A percentile compares a stretch with the other conserved stretches of the same genome.
phyloP scores from a whole-genome alignment of 768 basidiomycete genomes.

The Lepiota brunneoincarnata region DNA sequence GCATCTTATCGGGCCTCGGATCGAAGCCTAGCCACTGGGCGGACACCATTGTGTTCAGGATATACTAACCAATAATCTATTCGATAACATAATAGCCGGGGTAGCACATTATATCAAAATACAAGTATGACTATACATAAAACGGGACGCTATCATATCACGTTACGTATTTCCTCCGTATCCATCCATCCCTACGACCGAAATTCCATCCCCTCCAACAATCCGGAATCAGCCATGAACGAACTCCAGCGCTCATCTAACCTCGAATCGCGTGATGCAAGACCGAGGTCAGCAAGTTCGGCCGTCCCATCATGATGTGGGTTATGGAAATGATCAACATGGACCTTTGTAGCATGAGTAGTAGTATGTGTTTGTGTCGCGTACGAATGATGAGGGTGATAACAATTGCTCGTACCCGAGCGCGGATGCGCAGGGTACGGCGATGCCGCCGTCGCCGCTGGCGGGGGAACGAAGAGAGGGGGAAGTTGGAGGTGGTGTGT shows the following conservation, averaged over 20 bases:
- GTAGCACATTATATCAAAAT: too few species aligned
- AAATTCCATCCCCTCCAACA: conserved; percentile 36
- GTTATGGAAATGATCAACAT: conserved; percentile 9
- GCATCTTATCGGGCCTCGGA: too few species aligned
- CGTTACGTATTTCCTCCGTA: background rate
- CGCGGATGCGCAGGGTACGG: conserved; percentile 8
- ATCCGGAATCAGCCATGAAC: conserved; percentile 61
- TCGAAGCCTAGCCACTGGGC: too few species aligned
- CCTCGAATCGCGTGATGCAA: conserved; percentile 57
- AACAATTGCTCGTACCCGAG: background rate
- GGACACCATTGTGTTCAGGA: too few species aligned
- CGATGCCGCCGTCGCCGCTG: conserved; percentile 2
- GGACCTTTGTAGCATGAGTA: too few species aligned
- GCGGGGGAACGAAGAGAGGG: conserved; percentile 5
- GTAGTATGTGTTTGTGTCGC: background rate
- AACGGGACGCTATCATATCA: background rate
- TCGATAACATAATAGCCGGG: too few species aligned
- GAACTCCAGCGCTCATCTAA: conserved; percentile 64
- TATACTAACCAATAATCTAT: too few species aligned
- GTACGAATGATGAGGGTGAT: too few species aligned
- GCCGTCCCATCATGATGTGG: conserved; percentile 4
- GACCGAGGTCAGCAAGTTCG: conserved; percentile 58
- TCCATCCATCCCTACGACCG: background rate
- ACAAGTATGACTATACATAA: background rate
- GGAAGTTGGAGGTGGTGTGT: background rate